These are phyloP conservation scores for Populus alba DNA, from an alignment of 345 rosid genomes.

Conservation along the genomic window DNA sequence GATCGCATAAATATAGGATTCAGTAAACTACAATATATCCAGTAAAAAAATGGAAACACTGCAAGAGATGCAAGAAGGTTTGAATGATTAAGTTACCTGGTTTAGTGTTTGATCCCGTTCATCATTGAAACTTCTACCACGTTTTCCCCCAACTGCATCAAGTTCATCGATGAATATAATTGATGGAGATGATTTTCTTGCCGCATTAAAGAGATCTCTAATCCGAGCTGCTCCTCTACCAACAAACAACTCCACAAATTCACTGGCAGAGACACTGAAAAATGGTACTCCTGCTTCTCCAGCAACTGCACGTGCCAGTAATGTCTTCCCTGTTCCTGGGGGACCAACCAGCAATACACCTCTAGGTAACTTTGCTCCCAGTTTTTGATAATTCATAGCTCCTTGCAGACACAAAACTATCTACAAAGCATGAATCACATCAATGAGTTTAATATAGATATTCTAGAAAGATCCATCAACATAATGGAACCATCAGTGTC, in stretches of 20 bases:
- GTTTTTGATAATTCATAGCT: constrained; percentile 68
- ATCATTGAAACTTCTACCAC: constrained; percentile 95
- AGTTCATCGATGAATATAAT: constrained; percentile 96
- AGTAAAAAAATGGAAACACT: neutral
- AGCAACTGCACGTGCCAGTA: constrained; percentile 93
- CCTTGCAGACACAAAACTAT: constrained; percentile 96
- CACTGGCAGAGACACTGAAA: constrained; percentile 92
- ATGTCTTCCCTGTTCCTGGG: constrained; percentile 96
- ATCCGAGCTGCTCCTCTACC: constrained; percentile 98
- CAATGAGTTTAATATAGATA: constrained; percentile 7
- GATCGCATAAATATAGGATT: neutral
- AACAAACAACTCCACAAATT: constrained; percentile 93
- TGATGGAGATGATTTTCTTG: constrained; percentile 80
- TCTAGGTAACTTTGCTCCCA: constrained; percentile 88
- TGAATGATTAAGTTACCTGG: constrained; percentile 50
- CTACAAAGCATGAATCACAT: constrained; percentile 41
- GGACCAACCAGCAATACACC: constrained; percentile 94
- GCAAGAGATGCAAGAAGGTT: neutral
- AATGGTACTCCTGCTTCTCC: constrained; percentile 98
- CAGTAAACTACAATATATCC: neutral
- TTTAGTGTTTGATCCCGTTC: constrained; percentile 95
- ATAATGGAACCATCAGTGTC: neutral
- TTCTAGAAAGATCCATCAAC: neutral
- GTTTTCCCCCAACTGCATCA: constrained; percentile 96
- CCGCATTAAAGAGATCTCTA: constrained; percentile 79